Conservation (phyloP, 2,329 filamentous ascomycete species). For the Hypoxylon sp. region DNA sequence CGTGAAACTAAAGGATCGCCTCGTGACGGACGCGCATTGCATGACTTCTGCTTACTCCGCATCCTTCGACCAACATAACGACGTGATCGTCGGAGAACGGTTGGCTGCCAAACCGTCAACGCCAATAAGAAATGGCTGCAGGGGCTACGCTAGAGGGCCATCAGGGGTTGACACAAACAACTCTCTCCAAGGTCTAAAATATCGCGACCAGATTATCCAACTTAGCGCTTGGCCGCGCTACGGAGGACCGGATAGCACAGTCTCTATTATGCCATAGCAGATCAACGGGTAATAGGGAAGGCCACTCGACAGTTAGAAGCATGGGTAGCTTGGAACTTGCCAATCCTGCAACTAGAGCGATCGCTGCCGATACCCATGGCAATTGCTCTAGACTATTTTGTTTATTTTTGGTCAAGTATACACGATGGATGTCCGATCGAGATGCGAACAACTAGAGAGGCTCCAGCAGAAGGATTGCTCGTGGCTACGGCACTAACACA, state of each 20-base stretch:
- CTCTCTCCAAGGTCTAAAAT: conserved; percentile 21
- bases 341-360: conserved; percentile 6
- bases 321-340: conserved; percentile 2
- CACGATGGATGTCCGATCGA: neutral
- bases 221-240: conserved; percentile 9
- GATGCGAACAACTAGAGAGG: neutral
- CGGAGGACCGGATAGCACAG: neutral
- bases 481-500: neutral
- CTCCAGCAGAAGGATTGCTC: neutral
- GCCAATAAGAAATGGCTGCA: conserved; percentile 22
- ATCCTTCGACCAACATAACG: conserved; percentile 30
- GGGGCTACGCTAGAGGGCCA: conserved; percentile 13
- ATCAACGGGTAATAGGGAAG: neutral
- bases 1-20: conserved; percentile 45
- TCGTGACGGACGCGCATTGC: conserved; percentile 44
- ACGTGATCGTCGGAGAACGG: conserved; percentile 25
- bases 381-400: neutral
- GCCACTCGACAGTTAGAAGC: neutral
- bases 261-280: neutral
- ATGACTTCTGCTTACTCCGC: conserved; percentile 45
- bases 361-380: neutral
- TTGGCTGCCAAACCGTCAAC: conserved; percentile 17
- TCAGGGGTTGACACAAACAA: conserved; percentile 23
- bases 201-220: conserved; percentile 20
- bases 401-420: neutral